Evolutionary conservation across 2,329 filamentous ascomycete genomes (phyloP), one percentile per base, ranked within the genome.

Genomic region (Botrytis squamosa): DNA sequence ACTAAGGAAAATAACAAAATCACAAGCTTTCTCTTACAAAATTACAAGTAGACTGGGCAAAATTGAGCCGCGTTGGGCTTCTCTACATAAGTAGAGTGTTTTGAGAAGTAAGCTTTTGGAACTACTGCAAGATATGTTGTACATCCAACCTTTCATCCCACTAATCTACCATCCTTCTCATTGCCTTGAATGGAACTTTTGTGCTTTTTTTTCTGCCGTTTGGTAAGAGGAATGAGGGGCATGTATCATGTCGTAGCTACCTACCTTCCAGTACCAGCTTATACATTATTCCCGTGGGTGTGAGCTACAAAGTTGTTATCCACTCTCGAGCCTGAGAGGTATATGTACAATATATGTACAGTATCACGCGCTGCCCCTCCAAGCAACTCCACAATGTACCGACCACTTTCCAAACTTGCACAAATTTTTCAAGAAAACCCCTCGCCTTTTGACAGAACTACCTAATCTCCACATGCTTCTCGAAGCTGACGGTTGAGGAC

Each of bases 81-180:
- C 36, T 40, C n/a, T 49, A 68, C 66, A 68, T 68, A 38, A 68
- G 36, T 68, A 68, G 66, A 57, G 9, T 42, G 16, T 22, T 29
- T 33, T 55, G 60, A n/a, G 22, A 62, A 38, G 59, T 49, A 66
- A 36, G 63, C n/a, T 42, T 68, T 33, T 42, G 25, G 14, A 36
- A 38, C 65, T 55, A 55, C 65, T 68, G 65, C 65, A 68, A 49
- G 46, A 55, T 38, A 68, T 68, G 46, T 55, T 55, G 64, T 67
- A 52, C 64, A 38, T 38, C 33, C 25, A 40, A 25, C 25, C 38
- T 52, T 33, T 49, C 64, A 66, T 66, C 64, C 64, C 64, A 66
- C 64, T 52, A 44, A 65, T 36, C 20, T n/a, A 33, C 33, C 62
- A 46, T 40, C 4, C 16, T 42, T 25, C 22, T 36, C 44, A 38